These are phyloP conservation scores for Juglanconis oblonga DNA, from an alignment of 2,329 filamentous ascomycete species.

Conservation along the genomic window DNA sequence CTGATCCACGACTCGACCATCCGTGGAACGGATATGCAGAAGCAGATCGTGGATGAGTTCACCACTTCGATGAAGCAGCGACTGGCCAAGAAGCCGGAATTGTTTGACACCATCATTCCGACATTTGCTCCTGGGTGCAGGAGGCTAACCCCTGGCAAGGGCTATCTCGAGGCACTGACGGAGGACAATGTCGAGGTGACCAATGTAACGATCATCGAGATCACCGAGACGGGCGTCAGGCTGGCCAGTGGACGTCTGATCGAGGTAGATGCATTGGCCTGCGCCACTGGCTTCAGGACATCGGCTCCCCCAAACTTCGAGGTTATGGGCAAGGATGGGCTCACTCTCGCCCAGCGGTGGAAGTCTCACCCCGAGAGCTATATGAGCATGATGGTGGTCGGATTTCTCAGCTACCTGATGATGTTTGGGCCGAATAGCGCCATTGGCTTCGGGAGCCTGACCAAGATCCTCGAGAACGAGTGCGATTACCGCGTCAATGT, in stretches of 20 bases:
- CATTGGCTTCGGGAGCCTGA: constrained; percentile 45
- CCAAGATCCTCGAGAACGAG: constrained; percentile 44
- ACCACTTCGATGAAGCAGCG: constrained; percentile 36
- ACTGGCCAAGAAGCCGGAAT: constrained; percentile 40
- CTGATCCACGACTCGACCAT: constrained; percentile 39
- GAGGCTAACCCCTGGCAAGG: constrained; percentile 42
- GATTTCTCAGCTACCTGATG: constrained; percentile 49
- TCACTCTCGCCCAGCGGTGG: constrained; percentile 38
- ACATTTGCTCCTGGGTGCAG: constrained; percentile 42
- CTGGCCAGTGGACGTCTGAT: constrained; percentile 24
- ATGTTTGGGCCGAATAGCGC: constrained; percentile 47
- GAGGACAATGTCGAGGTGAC: constrained; percentile 39
- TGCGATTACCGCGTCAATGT: constrained; percentile 46
- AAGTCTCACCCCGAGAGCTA: constrained; percentile 38
- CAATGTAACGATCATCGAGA: constrained; percentile 29
- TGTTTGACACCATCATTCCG: constrained; percentile 40
- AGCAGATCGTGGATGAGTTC: constrained; percentile 30
- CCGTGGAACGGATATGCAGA: constrained; percentile 34
- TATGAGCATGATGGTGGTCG: constrained; percentile 42
- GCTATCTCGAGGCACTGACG: constrained; percentile 43
- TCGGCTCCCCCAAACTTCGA: constrained; percentile 39
- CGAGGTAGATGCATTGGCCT: constrained; percentile 44
- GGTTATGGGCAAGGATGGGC: constrained; percentile 36
- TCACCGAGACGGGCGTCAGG: constrained; percentile 35
- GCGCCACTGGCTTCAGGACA: constrained; percentile 43